Evolutionary conservation across 2,329 filamentous ascomycete genomes (phyloP).

Genomic region (Fusarium floridanum): DNA sequence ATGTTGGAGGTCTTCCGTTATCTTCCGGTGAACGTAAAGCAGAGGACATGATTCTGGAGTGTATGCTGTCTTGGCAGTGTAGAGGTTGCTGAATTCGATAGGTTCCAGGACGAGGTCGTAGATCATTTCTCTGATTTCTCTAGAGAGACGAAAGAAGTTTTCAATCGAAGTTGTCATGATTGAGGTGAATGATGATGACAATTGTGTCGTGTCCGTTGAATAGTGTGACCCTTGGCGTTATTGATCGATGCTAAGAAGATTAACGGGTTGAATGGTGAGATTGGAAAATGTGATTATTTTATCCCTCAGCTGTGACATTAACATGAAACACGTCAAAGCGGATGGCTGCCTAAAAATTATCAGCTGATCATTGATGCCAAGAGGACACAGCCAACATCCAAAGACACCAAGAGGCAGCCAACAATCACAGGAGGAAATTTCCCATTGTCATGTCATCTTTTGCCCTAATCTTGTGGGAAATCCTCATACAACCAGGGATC

Average conservation of each 20-base stretch:
- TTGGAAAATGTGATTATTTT: background rate
- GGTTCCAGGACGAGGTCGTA: conserved; percentile 12
- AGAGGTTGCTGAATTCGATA: background rate
- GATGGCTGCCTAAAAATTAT: background rate
- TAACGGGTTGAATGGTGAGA: background rate
- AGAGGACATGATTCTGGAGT: conserved; percentile 1
- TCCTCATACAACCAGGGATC: conserved; percentile 21
- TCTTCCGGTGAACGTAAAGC: conserved; percentile 9
- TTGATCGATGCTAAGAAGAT: background rate
- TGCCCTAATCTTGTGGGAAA: conserved; percentile 7
- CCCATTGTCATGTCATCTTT: background rate
- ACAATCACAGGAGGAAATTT: too few relatives aligned
- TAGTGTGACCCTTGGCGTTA: background rate
- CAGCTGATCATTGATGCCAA: background rate
- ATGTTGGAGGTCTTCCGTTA: conserved; percentile 1
- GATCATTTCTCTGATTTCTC: conserved; percentile 7
- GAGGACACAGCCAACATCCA: background rate
- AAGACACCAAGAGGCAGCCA: too few relatives aligned
- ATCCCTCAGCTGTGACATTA: background rate
- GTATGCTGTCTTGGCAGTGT: conserved; percentile 3
- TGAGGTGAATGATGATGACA: background rate
- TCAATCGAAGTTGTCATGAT: background rate
- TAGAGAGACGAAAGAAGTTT: conserved; percentile 3
- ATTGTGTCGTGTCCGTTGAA: background rate
- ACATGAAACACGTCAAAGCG: background rate